These are phyloP conservation scores for Stenocarpella maydis DNA, from an alignment of 2,329 filamentous ascomycete genomes.

Conservation along the genomic window DNA sequence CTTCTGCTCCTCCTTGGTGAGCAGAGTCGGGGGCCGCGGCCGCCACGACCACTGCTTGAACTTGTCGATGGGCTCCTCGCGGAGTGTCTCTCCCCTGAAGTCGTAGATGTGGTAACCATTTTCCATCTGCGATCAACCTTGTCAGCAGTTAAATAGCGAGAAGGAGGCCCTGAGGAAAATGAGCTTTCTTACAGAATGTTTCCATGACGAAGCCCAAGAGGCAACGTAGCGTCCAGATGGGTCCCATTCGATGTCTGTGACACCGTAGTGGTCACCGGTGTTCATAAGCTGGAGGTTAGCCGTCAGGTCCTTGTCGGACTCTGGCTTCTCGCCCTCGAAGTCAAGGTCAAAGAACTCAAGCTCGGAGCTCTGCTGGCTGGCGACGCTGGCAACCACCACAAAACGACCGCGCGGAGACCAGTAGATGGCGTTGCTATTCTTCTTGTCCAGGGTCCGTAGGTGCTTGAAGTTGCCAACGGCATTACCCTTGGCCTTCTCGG, in stretches of 20 bases:
- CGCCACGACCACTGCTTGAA: slow-evolving; percentile 99
- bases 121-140: slow-evolving; percentile 76
- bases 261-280: slow-evolving; percentile 92
- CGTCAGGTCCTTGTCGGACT: slow-evolving; percentile 90
- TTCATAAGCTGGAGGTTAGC: slow-evolving; percentile 97
- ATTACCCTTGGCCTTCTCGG: slow-evolving; percentile 88
- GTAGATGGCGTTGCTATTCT: slow-evolving; percentile 99
- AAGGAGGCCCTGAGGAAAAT: neutral
- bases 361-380: slow-evolving; percentile 92
- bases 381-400: slow-evolving; percentile 91
- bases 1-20: slow-evolving; percentile 97
- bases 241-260: slow-evolving; percentile 98
- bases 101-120: slow-evolving; percentile 99
- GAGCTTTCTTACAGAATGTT: slow-evolving; percentile 80
- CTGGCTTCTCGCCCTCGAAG: slow-evolving; percentile 95
- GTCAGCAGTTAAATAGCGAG: slow-evolving; percentile 34
- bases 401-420: slow-evolving; percentile 97
- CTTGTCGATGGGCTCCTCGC: slow-evolving; percentile 92
- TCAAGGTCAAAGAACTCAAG: slow-evolving; percentile 98
- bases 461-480: slow-evolving; percentile 94
- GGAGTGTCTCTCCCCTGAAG: slow-evolving; percentile 88
- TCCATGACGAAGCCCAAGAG: slow-evolving; percentile 93
- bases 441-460: slow-evolving; percentile 94
- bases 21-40: slow-evolving; percentile 87
- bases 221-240: slow-evolving; percentile 94